Evolutionary conservation across 257 asterid genomes (phyloP).

Genomic region (Solanum pinnatisectum): DNA sequence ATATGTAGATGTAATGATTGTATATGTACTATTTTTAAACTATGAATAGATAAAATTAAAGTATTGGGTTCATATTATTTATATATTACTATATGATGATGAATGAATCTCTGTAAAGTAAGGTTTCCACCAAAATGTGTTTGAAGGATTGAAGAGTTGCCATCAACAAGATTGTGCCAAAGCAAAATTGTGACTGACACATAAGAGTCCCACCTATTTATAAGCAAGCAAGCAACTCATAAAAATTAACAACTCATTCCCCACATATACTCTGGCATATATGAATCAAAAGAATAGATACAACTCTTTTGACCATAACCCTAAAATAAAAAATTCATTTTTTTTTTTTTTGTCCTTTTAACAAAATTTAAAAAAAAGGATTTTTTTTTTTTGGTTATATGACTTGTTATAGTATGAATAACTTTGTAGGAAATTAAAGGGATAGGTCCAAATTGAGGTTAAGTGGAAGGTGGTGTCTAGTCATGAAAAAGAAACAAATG

Average conservation of each 20-base stretch:
- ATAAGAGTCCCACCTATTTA: background rate
- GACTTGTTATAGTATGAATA: background rate
- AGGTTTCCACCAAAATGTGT: background rate
- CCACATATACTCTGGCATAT: background rate
- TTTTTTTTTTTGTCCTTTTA: background rate
- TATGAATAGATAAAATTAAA: background rate
- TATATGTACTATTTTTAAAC: background rate
- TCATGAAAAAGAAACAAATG: constrained; percentile 1
- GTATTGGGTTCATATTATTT: background rate
- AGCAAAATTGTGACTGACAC: background rate
- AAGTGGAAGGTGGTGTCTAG: constrained; percentile 16
- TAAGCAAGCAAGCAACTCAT: background rate
- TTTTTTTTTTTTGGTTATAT: background rate
- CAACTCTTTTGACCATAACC: background rate
- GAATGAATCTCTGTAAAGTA: background rate
- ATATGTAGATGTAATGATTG: background rate
- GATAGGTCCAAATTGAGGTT: background rate
- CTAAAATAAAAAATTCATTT: background rate
- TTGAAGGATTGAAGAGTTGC: background rate
- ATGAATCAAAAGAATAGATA: background rate
- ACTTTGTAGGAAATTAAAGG: background rate
- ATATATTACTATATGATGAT: background rate
- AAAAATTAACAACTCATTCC: background rate
- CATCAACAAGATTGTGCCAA: background rate
- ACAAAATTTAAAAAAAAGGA: background rate